A percentile compares a stretch with the other conserved stretches of the same genome.
Evolutionary conservation across 2,329 filamentous ascomycete genomes (phyloP).

Genomic region (Epichloe elymi): DNA sequence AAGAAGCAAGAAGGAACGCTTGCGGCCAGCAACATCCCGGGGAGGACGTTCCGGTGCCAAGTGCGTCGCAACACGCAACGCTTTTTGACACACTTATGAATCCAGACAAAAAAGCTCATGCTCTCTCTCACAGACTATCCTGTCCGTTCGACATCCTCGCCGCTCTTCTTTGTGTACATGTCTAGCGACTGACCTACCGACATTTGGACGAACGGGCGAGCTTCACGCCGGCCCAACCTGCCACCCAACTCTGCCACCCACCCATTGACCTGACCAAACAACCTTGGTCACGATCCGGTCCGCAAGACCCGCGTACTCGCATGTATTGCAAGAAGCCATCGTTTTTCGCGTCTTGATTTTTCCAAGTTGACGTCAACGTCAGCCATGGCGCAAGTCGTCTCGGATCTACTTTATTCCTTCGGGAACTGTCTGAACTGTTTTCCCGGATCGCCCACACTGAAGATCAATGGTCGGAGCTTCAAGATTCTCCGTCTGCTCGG

Average conservation of each 20-base stretch:
- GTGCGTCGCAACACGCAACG: background rate
- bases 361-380: background rate
- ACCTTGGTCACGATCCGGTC: no score
- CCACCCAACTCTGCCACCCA: no score
- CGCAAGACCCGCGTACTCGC: no score
- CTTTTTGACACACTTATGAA: background rate
- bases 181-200: no score
- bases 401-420: constrained; percentile 82
- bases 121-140: no score
- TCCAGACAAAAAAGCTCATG: no score
- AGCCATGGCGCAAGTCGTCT: constrained; percentile 67
- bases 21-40: background rate
- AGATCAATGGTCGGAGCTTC: constrained; percentile 89
- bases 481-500: constrained; percentile 90
- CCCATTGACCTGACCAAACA: no score
- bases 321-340: background rate
- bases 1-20: background rate
- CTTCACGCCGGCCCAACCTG: no score
- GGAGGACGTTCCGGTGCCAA: background rate
- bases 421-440: constrained; percentile 96
- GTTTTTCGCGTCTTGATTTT: background rate
- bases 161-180: background rate
- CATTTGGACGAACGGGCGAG: no score
- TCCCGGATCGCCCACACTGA: constrained; percentile 81
- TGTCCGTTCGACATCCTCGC: background rate